Conservation (phyloP, 768 basidiomycete genomes). For the Mycena latifolia region DNA sequence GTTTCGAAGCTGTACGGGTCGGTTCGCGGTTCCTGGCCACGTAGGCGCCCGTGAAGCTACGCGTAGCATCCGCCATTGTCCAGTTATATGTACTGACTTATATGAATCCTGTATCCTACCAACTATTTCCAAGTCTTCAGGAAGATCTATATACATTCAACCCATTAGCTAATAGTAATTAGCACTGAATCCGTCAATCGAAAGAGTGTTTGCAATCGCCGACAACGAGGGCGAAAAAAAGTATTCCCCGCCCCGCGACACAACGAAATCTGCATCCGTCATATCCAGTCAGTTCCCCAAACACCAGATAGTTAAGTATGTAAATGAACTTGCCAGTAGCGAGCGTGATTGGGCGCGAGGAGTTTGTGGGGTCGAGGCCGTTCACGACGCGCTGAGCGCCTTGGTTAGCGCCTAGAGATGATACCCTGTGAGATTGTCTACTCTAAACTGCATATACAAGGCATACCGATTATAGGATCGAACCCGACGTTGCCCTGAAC, state of each 20-base stretch:
- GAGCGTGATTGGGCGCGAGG: conserved; percentile 9
- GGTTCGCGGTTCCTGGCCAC: no score
- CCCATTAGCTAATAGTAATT: no score
- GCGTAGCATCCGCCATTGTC: no score
- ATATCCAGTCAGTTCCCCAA: not conserved
- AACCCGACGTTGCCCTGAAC: not conserved
- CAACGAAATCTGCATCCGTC: conserved; percentile 36
- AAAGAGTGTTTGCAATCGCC: conserved; percentile 32
- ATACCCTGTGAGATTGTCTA: not conserved
- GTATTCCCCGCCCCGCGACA: conserved; percentile 44
- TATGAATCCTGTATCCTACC: no score
- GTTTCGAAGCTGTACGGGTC: no score
- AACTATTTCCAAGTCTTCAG: no score
- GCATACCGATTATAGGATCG: conserved; percentile 27
- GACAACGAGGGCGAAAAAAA: conserved; percentile 47
- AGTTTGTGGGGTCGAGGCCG: conserved; percentile 25
- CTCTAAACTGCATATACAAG: no score
- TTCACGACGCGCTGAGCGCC: conserved; percentile 4
- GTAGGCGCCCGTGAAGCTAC: no score
- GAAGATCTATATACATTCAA: no score
- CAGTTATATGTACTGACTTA: no score
- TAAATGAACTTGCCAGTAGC: conserved; percentile 10
- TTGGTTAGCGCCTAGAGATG: conserved; percentile 5
- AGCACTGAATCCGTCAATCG: not conserved
- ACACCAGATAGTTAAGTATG: no score